These are phyloP conservation scores for Melaleuca quinquenervia DNA, from an alignment of 345 rosid genomes.

Conservation along the genomic window DNA sequence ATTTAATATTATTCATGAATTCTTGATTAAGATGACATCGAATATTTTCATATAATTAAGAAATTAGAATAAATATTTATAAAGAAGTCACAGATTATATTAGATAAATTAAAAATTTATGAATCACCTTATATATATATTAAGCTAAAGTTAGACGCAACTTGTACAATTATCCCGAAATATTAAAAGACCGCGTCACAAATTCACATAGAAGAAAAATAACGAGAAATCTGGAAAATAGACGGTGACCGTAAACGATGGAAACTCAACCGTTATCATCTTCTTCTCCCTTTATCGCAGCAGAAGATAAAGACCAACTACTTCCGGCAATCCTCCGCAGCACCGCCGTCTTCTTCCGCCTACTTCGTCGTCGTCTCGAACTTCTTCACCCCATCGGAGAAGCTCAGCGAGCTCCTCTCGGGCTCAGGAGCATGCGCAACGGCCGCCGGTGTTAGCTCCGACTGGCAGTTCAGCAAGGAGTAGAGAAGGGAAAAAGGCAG, in stretches of 20 bases:
- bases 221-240: not conserved
- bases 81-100: not conserved
- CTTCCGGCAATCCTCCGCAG: not conserved
- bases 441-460: not conserved
- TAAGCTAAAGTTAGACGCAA: too few relatives aligned
- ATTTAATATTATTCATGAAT: fast-evolving
- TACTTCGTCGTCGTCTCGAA: not conserved
- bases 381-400: not conserved
- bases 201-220: not conserved
- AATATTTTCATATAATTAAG: not conserved
- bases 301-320: not conserved
- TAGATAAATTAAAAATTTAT: fast-evolving
- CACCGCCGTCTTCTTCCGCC: not conserved
- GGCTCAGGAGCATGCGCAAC: not conserved
- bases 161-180: too few relatives aligned
- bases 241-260: not conserved
- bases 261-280: not conserved
- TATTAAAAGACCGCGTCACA: not conserved
- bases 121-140: fast-evolving
- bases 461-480: not conserved
- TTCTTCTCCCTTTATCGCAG: not conserved
- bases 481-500: not conserved
- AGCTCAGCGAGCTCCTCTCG: not conserved
- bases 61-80: not conserved
- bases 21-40: fast-evolving